Evolutionary conservation across 208 protist genomes (phyloP).

Genomic region (Acanthamoeba triangularis): DNA sequence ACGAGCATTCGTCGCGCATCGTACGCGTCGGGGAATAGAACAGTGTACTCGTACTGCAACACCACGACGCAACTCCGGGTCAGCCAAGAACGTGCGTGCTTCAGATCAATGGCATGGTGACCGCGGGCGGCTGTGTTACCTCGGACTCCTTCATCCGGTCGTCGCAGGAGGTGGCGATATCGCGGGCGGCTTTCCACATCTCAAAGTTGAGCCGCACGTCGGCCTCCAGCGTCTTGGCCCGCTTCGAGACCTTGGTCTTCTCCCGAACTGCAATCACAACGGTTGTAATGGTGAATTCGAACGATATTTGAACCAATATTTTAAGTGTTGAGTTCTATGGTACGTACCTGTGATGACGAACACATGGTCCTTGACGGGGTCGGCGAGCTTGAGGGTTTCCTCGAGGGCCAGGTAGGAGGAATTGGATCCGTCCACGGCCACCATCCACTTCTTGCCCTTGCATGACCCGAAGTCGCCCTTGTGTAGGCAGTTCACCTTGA

Average conservation of each 20-base stretch:
- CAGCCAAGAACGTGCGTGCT: neutral
- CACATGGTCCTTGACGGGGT: constrained; percentile 26
- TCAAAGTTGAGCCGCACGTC: constrained; percentile 69
- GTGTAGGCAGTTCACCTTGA: constrained; percentile 68
- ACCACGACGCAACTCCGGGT: neutral
- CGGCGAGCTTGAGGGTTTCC: constrained; percentile 42
- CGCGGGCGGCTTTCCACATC: constrained; percentile 33
- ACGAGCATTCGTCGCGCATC: constrained; percentile 55
- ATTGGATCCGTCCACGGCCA: constrained; percentile 30
- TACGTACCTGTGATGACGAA: constrained; percentile 40
- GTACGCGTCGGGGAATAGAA: constrained; percentile 51
- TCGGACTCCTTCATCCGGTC: constrained; percentile 28
- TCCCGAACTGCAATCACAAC: neutral
- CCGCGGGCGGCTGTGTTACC: neutral
- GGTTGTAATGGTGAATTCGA: neutral
- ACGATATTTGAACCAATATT: neutral
- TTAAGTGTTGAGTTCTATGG: neutral
- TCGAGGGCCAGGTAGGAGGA: constrained; percentile 57
- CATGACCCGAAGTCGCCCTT: constrained; percentile 33
- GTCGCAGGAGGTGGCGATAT: constrained; percentile 36
- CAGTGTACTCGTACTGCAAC: constrained; percentile 32
- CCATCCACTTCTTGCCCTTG: constrained; percentile 59
- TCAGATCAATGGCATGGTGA: neutral
- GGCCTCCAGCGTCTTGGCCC: constrained; percentile 43
- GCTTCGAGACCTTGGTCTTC: constrained; percentile 31